These are phyloP conservation scores for Corylus americana DNA, from an alignment of 306 rosid species.

Conservation along the genomic window DNA sequence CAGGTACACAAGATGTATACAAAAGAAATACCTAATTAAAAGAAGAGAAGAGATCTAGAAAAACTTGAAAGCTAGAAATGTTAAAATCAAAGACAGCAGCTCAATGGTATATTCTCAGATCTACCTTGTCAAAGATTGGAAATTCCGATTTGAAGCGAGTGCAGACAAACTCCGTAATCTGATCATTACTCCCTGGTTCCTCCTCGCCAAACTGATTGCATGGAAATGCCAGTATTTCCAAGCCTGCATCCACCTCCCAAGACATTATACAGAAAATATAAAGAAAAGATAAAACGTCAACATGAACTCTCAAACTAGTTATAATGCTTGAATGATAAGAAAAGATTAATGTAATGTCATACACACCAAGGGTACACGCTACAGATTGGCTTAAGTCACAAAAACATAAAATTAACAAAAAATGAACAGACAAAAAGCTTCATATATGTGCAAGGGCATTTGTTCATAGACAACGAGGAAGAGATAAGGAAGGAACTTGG, in stretches of 20 bases:
- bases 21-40: no score
- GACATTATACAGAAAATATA: neutral
- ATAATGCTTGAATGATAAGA: neutral
- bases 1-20: no score
- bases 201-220: constrained; percentile 83
- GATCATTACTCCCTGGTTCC: constrained; percentile 85
- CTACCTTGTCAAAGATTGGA: constrained; percentile 83
- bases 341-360: neutral
- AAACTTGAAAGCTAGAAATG: no score
- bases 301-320: neutral
- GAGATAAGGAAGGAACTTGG: neutral
- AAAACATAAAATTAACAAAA: neutral
- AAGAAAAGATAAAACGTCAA: neutral
- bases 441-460: neutral
- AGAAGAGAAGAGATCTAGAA: no score
- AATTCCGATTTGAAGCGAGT: constrained; percentile 86
- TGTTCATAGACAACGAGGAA: neutral
- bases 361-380: neutral
- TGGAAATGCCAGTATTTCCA: constrained; percentile 86
- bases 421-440: neutral
- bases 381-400: neutral
- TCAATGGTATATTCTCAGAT: neutral
- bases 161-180: constrained; percentile 78
- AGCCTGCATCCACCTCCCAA: constrained; percentile 42
- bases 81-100: no score